Evolutionary conservation across 1,284 basidiomycete species (phyloP).

Genomic region (Cutaneotrichosporon mucoides): DNA sequence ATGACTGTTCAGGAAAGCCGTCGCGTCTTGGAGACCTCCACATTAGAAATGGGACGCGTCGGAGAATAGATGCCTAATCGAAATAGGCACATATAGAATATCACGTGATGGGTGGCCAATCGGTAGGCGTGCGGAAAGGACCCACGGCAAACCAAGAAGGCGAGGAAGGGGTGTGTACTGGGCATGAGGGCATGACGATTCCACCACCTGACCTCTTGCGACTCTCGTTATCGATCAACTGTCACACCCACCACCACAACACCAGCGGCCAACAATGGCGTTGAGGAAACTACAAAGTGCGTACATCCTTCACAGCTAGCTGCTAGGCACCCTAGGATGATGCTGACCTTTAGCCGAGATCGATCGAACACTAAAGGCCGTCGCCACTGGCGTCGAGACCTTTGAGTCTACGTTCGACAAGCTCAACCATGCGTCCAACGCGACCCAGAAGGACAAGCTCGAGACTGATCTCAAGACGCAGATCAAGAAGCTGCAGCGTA

Average conservation of each 20-base stretch:
- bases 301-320: not conserved
- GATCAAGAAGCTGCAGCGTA: slow-evolving; percentile 97
- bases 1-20: not conserved
- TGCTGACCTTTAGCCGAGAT: slow-evolving; percentile 69
- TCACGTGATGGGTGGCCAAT: not conserved
- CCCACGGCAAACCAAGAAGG: not conserved
- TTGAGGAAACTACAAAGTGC: slow-evolving; percentile 44
- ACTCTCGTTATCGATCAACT: not conserved
- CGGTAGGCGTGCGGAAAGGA: not conserved
- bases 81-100: not conserved
- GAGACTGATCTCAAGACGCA: slow-evolving; percentile 94
- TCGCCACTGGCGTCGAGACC: slow-evolving; percentile 85
- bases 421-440: slow-evolving; percentile 85
- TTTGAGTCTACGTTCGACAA: slow-evolving; percentile 96
- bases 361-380: slow-evolving; percentile 92
- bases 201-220: not conserved
- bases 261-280: slow-evolving; percentile 29
- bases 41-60: slow-evolving; percentile 8
- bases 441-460: slow-evolving; percentile 92
- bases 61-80: not conserved
- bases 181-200: no score
- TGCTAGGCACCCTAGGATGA: not conserved
- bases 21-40: slow-evolving; percentile 11
- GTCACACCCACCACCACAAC: not conserved
- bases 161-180: no score